Conservation (phyloP, 495 filamentous ascomycete genomes). For the Annulohypoxylon moriforme region DNA sequence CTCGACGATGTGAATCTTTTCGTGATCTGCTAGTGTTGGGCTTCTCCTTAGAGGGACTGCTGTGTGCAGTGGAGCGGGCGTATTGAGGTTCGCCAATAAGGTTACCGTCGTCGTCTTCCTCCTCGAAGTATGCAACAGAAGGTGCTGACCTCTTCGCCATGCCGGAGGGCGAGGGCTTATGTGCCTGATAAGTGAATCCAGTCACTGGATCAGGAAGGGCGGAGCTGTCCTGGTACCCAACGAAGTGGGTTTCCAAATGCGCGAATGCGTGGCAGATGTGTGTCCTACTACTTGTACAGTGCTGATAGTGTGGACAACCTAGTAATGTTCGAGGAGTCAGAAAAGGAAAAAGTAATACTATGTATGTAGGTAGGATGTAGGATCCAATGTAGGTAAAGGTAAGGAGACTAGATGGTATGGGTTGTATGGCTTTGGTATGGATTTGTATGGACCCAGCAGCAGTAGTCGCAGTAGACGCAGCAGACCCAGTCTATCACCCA, state of each 20-base stretch:
- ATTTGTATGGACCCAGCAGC: constrained; percentile 1
- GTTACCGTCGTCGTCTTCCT: constrained; percentile 61
- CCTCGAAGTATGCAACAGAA: constrained; percentile 60
- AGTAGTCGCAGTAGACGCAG: background rate
- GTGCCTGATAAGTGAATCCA: constrained; percentile 47
- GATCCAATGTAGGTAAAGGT: constrained; percentile 15
- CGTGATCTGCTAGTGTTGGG: constrained; percentile 59
- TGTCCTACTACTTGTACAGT: constrained; percentile 38
- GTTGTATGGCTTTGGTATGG: background rate
- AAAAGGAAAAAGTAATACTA: constrained; percentile 34
- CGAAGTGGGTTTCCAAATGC: constrained; percentile 44
- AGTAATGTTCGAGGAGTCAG: constrained; percentile 24
- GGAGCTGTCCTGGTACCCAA: constrained; percentile 48
- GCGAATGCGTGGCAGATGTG: constrained; percentile 41
- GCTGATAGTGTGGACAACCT: constrained; percentile 37
- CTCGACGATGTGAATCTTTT: constrained; percentile 50
- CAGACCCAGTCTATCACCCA: constrained; percentile 3
- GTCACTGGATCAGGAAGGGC: constrained; percentile 44
- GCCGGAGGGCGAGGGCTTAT: constrained; percentile 29
- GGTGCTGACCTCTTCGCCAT: constrained; percentile 43
- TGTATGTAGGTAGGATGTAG: constrained; percentile 36
- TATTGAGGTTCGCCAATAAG: constrained; percentile 53
- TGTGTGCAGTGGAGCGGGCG: constrained; percentile 49
- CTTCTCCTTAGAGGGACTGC: constrained; percentile 57
- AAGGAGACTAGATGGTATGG: constrained; percentile 29